Conservation (phyloP, 1,284 basidiomycete species). For the Mycosarcoma maydis region DNA sequence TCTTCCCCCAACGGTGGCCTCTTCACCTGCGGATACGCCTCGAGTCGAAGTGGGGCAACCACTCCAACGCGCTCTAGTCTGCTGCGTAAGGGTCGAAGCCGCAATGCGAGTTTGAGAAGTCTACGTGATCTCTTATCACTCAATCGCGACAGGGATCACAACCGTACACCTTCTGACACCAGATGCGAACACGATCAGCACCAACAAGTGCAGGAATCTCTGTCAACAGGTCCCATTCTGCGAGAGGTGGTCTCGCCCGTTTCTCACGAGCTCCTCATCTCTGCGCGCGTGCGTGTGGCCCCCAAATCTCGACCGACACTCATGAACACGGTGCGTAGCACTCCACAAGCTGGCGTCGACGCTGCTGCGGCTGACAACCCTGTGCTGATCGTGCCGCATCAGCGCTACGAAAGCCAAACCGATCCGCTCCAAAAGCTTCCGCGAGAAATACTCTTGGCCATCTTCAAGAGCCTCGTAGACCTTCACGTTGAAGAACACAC, state of each 20-base stretch:
- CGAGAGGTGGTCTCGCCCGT: slow-evolving; percentile 34
- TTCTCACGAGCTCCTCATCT: slow-evolving; percentile 35
- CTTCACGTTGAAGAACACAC: slow-evolving; percentile 32
- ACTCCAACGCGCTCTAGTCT: slow-evolving; percentile 22
- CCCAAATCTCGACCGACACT: slow-evolving; percentile 13
- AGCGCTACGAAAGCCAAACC: slow-evolving; percentile 9
- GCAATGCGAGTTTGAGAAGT: slow-evolving; percentile 27
- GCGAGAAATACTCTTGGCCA: slow-evolving; percentile 28
- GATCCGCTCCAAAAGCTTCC: slow-evolving; percentile 34
- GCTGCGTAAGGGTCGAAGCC: slow-evolving; percentile 17
- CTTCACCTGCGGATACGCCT: slow-evolving; percentile 39
- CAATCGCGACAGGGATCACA: slow-evolving; percentile 26
- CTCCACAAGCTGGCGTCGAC: slow-evolving; percentile 30
- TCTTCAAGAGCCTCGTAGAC: slow-evolving; percentile 30
- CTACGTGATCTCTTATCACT: slow-evolving; percentile 24
- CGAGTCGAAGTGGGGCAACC: slow-evolving; percentile 27
- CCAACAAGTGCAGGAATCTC: slow-evolving; percentile 1
- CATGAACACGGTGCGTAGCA: slow-evolving; percentile 33
- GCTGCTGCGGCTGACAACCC: slow-evolving; percentile 13
- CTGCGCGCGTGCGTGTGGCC: slow-evolving; percentile 27
- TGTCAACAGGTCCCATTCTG: not conserved
- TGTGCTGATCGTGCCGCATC: slow-evolving; percentile 23
- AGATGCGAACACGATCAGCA: slow-evolving; percentile 4
- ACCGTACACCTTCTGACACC: slow-evolving; percentile 1
- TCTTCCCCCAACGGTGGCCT: slow-evolving; percentile 37